Evolutionary conservation across 768 basidiomycete species (phyloP), one percentile per base, ranked within the genome.

Genomic region (Mycena vitilis): DNA sequence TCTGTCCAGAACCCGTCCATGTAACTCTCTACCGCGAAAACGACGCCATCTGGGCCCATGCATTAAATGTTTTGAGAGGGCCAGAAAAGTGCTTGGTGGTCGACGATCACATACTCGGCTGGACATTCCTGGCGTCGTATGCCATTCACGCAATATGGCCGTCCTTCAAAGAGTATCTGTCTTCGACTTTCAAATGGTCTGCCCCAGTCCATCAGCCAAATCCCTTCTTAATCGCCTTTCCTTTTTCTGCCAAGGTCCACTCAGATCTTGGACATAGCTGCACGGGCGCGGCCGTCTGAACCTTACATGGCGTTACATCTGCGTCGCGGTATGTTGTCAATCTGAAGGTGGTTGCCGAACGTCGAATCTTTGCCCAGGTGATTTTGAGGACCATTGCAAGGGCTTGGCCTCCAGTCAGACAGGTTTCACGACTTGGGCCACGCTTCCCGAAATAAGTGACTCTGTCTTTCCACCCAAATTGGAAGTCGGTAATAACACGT

Each of bases 401-500:
- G 74, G 65, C 51, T 78, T 85, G 7, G 77, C 81, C 8, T 68
- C 78, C 52, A 73, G 60, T 20, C 75, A 76, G 30, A 73, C 75
- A 12, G 83, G 82, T 12, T 85, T 85, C 75, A 84, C 83, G 9
- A 85, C 84, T 7, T 86, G 84, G 85, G 81, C 80, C 8, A 84
- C 83, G 9, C 80, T 86, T n/a, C 84, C 83, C 18, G 16, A 73
- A 20, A 72, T 86, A 13, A 60, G 71, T 34, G 38, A 73, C 5
- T 76, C 80, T 10, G 73, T 80, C 18, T 72, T 79, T 56, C 73
- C 79, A 2, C 84, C 83, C 7, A 58, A 77, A n/a, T 78, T 86
- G 44, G 75, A 83, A 60, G 71, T 75, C 2, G 40, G 70, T 15
- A 82, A 84, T 60, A 63, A 69, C 12, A 79, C 79, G 10, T 83